Conservation (phyloP, 2,329 filamentous ascomycete genomes). For the Emericellopsis atlantica region DNA sequence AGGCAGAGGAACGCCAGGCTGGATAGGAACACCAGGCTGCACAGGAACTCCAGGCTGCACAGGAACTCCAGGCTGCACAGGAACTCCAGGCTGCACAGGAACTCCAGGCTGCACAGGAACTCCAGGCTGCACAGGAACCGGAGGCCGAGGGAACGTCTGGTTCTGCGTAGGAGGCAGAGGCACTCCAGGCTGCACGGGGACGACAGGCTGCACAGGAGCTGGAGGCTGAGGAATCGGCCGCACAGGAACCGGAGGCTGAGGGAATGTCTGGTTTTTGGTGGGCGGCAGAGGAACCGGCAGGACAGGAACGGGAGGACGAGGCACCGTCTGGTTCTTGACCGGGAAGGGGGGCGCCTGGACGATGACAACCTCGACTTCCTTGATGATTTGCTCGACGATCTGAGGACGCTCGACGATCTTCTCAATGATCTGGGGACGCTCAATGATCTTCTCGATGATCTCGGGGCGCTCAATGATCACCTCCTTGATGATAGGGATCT, state of each 20-base stretch:
- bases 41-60: neutral
- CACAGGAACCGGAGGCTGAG: neutral
- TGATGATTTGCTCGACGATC: neutral
- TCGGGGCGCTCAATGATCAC: neutral
- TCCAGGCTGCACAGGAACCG: neutral
- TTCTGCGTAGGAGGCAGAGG: neutral
- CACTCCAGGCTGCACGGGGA: too few species aligned
- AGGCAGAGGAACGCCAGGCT: neutral
- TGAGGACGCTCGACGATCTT: neutral
- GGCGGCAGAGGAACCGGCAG: neutral
- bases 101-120: neutral
- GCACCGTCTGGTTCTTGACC: neutral
- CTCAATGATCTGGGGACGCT: neutral
- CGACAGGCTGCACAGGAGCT: neutral
- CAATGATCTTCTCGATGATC: neutral
- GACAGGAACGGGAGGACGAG: neutral
- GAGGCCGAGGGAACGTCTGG: neutral
- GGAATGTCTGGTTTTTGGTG: neutral
- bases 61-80: neutral
- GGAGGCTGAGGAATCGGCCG: neutral
- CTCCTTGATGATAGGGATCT: neutral
- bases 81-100: neutral
- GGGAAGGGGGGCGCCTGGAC: neutral
- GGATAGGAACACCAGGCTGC: neutral
- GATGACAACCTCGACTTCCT: neutral